phyloP scores from a whole-genome alignment of 768 basidiomycete species.

The Russula olivacea region DNA sequence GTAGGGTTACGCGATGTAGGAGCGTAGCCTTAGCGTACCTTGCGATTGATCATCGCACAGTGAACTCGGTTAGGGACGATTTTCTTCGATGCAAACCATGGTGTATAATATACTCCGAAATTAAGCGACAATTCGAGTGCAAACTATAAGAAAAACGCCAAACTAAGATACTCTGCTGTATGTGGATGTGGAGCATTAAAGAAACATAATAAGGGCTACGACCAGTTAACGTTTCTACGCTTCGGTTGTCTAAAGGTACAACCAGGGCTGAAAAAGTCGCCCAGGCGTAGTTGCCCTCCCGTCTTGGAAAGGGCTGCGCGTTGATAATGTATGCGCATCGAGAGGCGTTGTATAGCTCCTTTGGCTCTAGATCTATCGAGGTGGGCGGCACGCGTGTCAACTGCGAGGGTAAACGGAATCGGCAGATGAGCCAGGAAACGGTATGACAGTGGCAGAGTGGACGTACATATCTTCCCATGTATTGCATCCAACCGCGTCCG shows the following conservation, averaged over 20 bases:
- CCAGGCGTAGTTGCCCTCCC: constrained; percentile 14
- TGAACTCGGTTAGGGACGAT: too few species aligned
- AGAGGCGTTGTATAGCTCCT: constrained; percentile 56
- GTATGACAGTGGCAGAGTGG: not conserved
- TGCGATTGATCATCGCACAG: too few species aligned
- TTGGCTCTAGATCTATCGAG: constrained; percentile 73
- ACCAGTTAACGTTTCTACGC: not conserved
- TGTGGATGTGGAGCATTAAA: not conserved
- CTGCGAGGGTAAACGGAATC: constrained; percentile 33
- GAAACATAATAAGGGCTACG: not conserved
- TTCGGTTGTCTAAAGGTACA: constrained; percentile 11
- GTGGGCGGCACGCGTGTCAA: constrained; percentile 67
- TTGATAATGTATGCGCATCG: constrained; percentile 60
- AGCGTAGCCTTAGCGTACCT: too few species aligned
- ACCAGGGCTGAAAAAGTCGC: constrained; percentile 15
- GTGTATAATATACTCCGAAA: not conserved
- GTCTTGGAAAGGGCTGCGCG: constrained; percentile 35
- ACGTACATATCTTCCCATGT: constrained; percentile 59
- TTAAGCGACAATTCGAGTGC: not conserved
- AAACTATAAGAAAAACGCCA: constrained; percentile 25
- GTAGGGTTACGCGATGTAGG: too few species aligned
- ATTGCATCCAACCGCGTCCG: constrained; percentile 44
- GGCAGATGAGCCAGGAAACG: not conserved
- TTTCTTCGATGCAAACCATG: not conserved
- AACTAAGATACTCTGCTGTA: constrained; percentile 20